These are phyloP conservation scores for Phytophthora pistaciae DNA, from an alignment of 352 stramenopile genomes.

Conservation along the genomic window DNA sequence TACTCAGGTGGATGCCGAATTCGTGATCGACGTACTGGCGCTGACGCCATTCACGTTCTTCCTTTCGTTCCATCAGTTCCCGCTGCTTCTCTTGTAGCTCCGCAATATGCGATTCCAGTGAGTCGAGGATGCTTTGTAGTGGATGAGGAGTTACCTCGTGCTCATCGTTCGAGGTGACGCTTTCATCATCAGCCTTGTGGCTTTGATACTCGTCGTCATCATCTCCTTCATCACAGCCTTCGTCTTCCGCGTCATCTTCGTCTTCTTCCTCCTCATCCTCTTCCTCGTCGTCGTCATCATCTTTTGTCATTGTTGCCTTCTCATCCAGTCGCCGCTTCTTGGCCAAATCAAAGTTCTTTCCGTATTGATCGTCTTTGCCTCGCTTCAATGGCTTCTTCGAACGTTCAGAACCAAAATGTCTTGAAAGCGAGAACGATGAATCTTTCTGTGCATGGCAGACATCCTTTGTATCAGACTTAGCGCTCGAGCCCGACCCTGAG, in stretches of 20 bases:
- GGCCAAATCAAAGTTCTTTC: conserved; percentile 36
- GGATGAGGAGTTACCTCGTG: conserved; percentile 23
- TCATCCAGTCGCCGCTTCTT: conserved; percentile 38
- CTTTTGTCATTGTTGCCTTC: conserved; percentile 12
- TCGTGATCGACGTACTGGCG: conserved; percentile 14
- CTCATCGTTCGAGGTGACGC: conserved; percentile 32
- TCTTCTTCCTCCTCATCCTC: conserved; percentile 35
- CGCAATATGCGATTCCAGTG: conserved; percentile 47
- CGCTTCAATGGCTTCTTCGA: conserved; percentile 34
- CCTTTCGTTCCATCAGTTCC: conserved; percentile 59
- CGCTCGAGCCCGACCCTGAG: conserved; percentile 33
- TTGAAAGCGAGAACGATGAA: conserved; percentile 8
- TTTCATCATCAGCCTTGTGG: conserved; percentile 34
- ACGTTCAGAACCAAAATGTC: conserved; percentile 3
- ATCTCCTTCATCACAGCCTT: conserved; percentile 35
- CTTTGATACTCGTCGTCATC: conserved; percentile 27
- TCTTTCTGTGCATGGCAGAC: conserved; percentile 17
- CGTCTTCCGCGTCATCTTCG: conserved; percentile 29
- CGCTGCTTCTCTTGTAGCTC: conserved; percentile 56
- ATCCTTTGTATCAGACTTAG: conserved; percentile 22
- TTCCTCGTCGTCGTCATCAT: conserved; percentile 36
- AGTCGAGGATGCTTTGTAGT: conserved; percentile 42
- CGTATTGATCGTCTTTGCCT: conserved; percentile 45
- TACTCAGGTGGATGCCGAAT: conserved; percentile 19
- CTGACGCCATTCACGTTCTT: conserved; percentile 53